Base-by-base conservation (phyloP, 2,329 filamentous ascomycete genomes). In the Phaeophleospora eucalypticola region DNA sequence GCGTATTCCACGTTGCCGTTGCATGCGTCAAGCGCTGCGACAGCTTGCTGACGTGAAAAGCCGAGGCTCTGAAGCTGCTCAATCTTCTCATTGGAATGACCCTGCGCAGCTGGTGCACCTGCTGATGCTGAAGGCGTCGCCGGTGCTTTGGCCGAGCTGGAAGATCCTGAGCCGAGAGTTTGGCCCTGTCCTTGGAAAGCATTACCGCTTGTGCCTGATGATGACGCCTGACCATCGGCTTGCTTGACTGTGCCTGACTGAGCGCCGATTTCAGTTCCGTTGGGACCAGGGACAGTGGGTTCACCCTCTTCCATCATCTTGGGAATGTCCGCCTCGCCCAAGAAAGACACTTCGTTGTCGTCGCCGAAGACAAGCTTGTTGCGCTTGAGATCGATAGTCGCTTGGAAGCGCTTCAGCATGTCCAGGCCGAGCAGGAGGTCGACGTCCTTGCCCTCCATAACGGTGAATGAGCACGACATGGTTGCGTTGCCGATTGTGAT, bases 361-460 rank as follows among this genome's bases (percentile, higher is more conserved):
- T 63, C 60, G 17, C 63, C 63, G 58, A 98, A 95, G 53, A 94
- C 79, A 15, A 98, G 80, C 53, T 84, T 87, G 61, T 93, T 89
- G 62, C 84, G 85, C 54, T 82, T 79, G 10, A 98, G 78, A 66
- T 98, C 93, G 61, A 98, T 91, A 59, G 80, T 86, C 29, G 91
- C 93, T 69, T 95, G 91, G 69, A 97, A 90, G 33, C 93, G 82
- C 72, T 95, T 96, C 52, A 98, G 77, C 88, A 98, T 98, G 68
- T 98, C 93, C 35, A 98, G 74, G 3, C 93, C 93, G 10, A 98
- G 80, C 2, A 98, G 79, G 15, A 98, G 76, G 65, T 97, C 93
- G 18, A 98, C 93, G 43, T 89, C 83, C 70, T 97, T 98, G 55
- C 93, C 93, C 71, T 98, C 93, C 93, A 98, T 98, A 63, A 98